A percentile compares a stretch with the other conserved stretches of the same genome.
Conservation (phyloP, 352 stramenopile species). For the Phytophthora pseudosyringae region DNA sequence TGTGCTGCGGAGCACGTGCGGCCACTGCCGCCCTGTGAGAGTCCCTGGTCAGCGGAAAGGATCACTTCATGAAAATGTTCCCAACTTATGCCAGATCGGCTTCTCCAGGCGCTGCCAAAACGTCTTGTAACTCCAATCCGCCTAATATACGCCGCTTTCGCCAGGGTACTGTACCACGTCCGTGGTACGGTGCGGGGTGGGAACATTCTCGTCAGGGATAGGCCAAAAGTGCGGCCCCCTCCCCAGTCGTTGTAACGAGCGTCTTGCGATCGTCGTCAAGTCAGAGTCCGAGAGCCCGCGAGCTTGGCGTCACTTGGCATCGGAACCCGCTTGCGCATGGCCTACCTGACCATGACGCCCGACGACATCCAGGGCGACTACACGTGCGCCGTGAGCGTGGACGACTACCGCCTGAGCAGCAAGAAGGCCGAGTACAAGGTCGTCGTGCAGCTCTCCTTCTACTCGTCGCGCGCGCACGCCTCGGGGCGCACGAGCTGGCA, state of each 20-base stretch:
- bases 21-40: neutral
- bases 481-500: slow-evolving; percentile 75
- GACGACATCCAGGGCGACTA: slow-evolving; percentile 88
- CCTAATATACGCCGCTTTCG: slow-evolving; percentile 2
- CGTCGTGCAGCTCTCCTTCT: slow-evolving; percentile 72
- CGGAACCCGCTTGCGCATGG: slow-evolving; percentile 10
- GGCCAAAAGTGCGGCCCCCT: neutral
- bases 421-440: slow-evolving; percentile 89
- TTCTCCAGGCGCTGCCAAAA: too few species aligned
- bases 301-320: too few species aligned
- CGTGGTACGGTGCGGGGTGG: slow-evolving; percentile 1
- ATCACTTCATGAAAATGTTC: too few species aligned
- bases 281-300: slow-evolving; percentile 6
- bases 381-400: slow-evolving; percentile 57
- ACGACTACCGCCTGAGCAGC: slow-evolving; percentile 70
- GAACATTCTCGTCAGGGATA: slow-evolving; percentile 2
- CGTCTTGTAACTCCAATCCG: too few species aligned
- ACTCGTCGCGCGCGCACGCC: slow-evolving; percentile 73
- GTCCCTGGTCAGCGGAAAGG: too few species aligned
- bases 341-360: slow-evolving; percentile 60
- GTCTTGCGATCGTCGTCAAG: slow-evolving; percentile 25
- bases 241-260: slow-evolving; percentile 12
- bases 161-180: neutral
- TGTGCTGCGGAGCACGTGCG: neutral
- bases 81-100: too few species aligned